Evolutionary conservation across 805 yeast genomes (phyloP).

Genomic region (Candida saitoana): DNA sequence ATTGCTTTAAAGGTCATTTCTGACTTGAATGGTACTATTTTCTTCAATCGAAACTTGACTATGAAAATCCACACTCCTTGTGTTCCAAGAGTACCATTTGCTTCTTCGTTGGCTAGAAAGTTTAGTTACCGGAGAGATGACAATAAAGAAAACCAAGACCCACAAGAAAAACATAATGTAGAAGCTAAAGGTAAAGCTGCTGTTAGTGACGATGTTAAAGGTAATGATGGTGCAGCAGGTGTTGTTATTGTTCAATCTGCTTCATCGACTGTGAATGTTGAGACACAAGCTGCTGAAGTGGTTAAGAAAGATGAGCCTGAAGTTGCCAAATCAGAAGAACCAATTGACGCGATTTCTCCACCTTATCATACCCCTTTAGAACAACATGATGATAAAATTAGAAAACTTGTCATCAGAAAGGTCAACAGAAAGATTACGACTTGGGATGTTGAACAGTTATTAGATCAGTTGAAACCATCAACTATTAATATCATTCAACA

Average conservation of each 20-base stretch:
- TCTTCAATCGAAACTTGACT: slow-evolving; percentile 36
- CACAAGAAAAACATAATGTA: background rate
- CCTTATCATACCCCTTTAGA: background rate
- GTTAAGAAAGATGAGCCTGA: background rate
- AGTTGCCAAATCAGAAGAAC: background rate
- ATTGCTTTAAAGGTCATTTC: slow-evolving; percentile 26
- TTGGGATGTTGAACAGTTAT: slow-evolving; percentile 1
- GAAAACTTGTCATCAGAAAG: background rate
- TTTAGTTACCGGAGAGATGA: slow-evolving; percentile 21
- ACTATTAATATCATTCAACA: background rate
- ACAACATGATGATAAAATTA: background rate
- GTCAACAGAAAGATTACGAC: background rate
- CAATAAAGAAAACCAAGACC: background rate
- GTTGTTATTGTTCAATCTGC: background rate
- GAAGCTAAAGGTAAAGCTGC: background rate
- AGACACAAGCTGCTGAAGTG: background rate
- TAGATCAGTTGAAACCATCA: background rate
- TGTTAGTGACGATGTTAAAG: background rate
- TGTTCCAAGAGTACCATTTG: slow-evolving; percentile 18
- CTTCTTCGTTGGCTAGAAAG: slow-evolving; percentile 23
- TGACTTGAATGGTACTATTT: slow-evolving; percentile 20
- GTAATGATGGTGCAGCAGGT: background rate
- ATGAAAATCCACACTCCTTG: slow-evolving; percentile 44
- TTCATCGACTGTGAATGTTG: background rate
- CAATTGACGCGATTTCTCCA: background rate